These are phyloP conservation scores for Chrysoporthe cubensis DNA, from an alignment of 2,329 filamentous ascomycete genomes.

Conservation along the genomic window DNA sequence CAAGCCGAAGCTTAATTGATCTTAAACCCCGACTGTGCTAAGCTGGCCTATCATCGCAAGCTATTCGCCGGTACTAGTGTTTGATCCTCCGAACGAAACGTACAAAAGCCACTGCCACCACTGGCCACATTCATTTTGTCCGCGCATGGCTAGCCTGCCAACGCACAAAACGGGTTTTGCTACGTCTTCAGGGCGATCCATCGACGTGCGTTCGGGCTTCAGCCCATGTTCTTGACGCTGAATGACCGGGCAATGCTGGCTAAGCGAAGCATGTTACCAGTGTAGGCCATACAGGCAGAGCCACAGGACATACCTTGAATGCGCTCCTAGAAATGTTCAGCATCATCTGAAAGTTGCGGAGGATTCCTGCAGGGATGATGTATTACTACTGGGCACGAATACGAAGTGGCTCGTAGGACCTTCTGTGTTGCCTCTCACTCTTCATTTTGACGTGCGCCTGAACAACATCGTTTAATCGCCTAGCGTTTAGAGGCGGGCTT, in stretches of 20 bases:
- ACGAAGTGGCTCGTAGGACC: background rate
- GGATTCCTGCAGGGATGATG: background rate
- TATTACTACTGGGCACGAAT: background rate
- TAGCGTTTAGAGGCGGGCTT: background rate
- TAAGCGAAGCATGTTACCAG: background rate
- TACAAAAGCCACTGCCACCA: background rate
- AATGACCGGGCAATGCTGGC: background rate
- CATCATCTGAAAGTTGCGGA: background rate
- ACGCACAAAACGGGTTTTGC: background rate
- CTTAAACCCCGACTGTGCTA: background rate
- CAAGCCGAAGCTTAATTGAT: constrained; percentile 10
- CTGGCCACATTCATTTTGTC: background rate
- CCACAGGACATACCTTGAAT: background rate
- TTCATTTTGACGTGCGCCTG: too few relatives aligned
- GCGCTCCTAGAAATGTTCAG: background rate
- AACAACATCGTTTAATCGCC: background rate
- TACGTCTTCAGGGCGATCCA: background rate
- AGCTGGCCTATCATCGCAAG: background rate
- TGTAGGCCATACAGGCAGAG: background rate
- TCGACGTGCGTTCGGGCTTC: background rate
- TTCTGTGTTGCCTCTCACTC: background rate
- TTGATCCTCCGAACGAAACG: constrained; percentile 4
- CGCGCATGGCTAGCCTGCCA: background rate
- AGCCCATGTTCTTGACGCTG: background rate
- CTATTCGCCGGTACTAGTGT: background rate